Percentiles rank a stretch among this genome's conserved stretches.
These are phyloP conservation scores for Pseudocohnilembus persalinus DNA, from an alignment of 169 alveolate species.

Conservation along the genomic window DNA sequence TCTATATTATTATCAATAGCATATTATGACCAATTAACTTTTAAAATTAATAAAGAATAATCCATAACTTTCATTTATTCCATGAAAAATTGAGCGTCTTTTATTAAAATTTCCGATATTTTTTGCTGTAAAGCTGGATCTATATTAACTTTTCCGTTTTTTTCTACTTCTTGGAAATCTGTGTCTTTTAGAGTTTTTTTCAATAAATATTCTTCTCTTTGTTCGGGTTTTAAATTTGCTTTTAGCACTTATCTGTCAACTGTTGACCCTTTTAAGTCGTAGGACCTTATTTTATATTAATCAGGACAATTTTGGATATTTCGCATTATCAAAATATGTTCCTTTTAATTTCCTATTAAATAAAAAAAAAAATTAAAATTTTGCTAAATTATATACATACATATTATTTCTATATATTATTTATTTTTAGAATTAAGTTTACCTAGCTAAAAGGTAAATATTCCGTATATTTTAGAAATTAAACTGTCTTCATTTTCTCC, in stretches of 20 bases:
- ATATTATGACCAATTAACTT: slow-evolving; percentile 35
- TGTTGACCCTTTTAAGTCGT: slow-evolving; percentile 39
- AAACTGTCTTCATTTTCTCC: slow-evolving; percentile 15
- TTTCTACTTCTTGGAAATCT: slow-evolving; percentile 38
- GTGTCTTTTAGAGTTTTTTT: slow-evolving; percentile 34
- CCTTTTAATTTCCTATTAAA: neutral
- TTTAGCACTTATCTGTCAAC: slow-evolving; percentile 38
- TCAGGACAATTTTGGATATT: slow-evolving; percentile 26
- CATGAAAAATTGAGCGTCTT: slow-evolving; percentile 35
- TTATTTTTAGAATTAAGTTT: no score
- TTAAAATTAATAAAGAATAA: slow-evolving; percentile 32
- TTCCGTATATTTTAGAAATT: slow-evolving; percentile 42
- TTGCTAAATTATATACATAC: no score
- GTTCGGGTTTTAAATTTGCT: neutral
- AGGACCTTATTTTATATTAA: slow-evolving; percentile 3
- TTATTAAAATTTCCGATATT: slow-evolving; percentile 18
- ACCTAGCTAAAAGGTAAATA: slow-evolving; percentile 27
- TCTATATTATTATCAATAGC: slow-evolving; percentile 10
- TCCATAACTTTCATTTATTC: slow-evolving; percentile 29
- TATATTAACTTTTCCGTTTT: slow-evolving; percentile 11
- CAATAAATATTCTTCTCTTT: neutral
- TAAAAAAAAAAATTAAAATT: no score
- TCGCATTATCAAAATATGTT: slow-evolving; percentile 31
- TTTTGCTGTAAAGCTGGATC: neutral
- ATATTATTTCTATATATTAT: no score